Conservation (phyloP, 305 asterid species). For the Solanum hybrid region DNA sequence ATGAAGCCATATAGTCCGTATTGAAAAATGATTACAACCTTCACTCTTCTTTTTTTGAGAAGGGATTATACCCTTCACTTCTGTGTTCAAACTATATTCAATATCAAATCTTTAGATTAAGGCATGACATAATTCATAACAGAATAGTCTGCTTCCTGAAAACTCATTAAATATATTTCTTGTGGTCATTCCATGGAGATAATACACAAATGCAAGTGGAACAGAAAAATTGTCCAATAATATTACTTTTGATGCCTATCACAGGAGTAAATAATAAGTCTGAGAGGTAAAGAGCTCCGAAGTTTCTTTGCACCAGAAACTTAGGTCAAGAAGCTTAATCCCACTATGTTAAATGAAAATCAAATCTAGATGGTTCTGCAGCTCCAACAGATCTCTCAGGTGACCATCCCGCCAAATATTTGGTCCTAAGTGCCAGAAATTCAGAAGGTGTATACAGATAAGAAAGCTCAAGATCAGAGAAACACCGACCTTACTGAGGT, state of each 20-base stretch:
- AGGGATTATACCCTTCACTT: not conserved
- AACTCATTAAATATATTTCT: not conserved
- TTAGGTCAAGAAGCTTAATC: not conserved
- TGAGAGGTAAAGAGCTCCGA: not conserved
- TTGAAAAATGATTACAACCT: not conserved
- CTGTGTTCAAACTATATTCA: not conserved
- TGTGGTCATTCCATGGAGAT: not conserved
- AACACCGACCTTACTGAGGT: conserved; percentile 60
- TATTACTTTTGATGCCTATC: not conserved
- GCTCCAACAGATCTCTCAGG: not conserved
- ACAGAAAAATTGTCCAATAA: not conserved
- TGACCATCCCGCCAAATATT: not conserved
- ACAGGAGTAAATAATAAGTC: not conserved
- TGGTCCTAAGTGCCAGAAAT: not conserved
- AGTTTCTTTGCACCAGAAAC: not conserved
- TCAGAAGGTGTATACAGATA: not conserved
- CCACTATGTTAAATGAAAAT: not conserved
- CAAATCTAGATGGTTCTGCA: not conserved
- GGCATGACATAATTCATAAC: not conserved
- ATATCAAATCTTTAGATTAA: not conserved
- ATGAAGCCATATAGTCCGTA: not conserved
- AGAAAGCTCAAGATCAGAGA: not conserved
- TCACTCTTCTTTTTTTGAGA: not conserved
- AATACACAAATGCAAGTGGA: not conserved
- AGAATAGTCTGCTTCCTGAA: not conserved